phyloP scores from a whole-genome alignment of 768 basidiomycete species.

The Leucocoprinus leucothites region DNA sequence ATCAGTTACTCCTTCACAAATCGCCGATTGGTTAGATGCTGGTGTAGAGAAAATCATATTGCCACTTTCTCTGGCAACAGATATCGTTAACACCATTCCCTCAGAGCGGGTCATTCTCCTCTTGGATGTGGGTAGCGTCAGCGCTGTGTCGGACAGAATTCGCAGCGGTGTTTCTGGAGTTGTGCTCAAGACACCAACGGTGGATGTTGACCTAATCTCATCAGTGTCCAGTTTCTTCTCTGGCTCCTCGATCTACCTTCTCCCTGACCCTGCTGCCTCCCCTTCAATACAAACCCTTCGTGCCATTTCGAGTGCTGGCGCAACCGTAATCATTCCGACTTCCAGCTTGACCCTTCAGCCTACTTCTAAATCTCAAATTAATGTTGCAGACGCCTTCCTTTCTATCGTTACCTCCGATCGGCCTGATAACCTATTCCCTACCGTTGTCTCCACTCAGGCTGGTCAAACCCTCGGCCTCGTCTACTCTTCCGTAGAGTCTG shows the following conservation, averaged over 20 bases:
- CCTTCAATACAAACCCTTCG: conserved; percentile 61
- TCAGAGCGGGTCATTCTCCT: conserved; percentile 71
- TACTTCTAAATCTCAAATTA: conserved; percentile 57
- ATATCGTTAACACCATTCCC: conserved; percentile 65
- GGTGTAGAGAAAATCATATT: conserved; percentile 83
- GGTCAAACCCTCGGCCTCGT: conserved; percentile 87
- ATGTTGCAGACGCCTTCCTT: conserved; percentile 83
- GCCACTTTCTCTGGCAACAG: conserved; percentile 60
- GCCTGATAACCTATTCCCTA: conserved; percentile 89
- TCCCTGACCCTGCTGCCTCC: conserved; percentile 42
- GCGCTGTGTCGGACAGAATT: conserved; percentile 72
- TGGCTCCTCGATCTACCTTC: conserved; percentile 60
- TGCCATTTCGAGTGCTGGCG: conserved; percentile 54
- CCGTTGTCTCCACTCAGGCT: conserved; percentile 79
- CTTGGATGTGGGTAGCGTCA: conserved; percentile 70
- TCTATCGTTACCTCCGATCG: conserved; percentile 82
- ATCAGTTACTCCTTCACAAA: conserved; percentile 47
- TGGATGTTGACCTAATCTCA: conserved; percentile 73
- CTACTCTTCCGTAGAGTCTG: conserved; percentile 87
- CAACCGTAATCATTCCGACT: conserved; percentile 68
- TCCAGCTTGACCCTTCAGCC: conserved; percentile 60
- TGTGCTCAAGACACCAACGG: conserved; percentile 68
- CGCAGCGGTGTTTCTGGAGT: conserved; percentile 76
- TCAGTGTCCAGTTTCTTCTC: conserved; percentile 76
- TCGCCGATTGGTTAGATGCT: conserved; percentile 66